phyloP scores from a whole-genome alignment of 75 land plant species.

The Isoetes taiwanensis region DNA sequence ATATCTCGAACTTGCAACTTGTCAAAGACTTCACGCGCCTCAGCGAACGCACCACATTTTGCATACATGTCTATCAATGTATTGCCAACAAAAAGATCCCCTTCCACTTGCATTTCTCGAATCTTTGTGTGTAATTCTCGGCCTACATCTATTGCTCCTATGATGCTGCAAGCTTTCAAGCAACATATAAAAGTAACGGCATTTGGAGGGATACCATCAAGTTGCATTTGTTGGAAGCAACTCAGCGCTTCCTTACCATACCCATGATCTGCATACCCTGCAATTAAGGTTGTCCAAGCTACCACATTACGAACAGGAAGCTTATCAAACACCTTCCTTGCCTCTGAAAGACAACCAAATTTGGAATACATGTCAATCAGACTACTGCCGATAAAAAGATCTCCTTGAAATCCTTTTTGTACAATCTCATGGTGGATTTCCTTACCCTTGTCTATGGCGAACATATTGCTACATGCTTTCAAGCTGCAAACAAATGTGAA shows the following conservation, averaged over 20 bases:
- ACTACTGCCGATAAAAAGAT: conserved; percentile 25
- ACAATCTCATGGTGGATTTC: conserved; percentile 28
- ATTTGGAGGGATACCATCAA: conserved; percentile 6
- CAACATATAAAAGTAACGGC: too few species aligned
- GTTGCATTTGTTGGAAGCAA: conserved; percentile 20
- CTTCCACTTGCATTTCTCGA: too few species aligned
- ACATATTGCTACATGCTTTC: conserved; percentile 42
- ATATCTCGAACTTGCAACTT: conserved; percentile 3
- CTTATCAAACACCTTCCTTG: conserved; percentile 24
- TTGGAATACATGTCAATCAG: conserved; percentile 46
- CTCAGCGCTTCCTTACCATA: conserved; percentile 10
- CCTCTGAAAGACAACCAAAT: conserved; percentile 28
- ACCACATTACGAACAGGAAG: conserved; percentile 19
- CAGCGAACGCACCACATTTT: conserved; percentile 8
- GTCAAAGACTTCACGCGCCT: conserved; percentile 9
- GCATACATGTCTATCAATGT: conserved; percentile 17
- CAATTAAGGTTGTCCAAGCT: conserved; percentile 50
- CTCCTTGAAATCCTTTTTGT: conserved; percentile 10
- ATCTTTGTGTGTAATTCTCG: conserved; percentile 8
- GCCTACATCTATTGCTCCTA: background rate
- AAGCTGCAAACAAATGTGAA: conserved; percentile 50
- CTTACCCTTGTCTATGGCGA: conserved; percentile 29
- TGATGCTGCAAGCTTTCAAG: too few species aligned
- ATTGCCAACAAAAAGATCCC: conserved; percentile 3
- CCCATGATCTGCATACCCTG: conserved; percentile 25